These are phyloP conservation scores for Suhomyces atakaporum DNA, from an alignment of 1,139 yeast species.

Conservation along the genomic window DNA sequence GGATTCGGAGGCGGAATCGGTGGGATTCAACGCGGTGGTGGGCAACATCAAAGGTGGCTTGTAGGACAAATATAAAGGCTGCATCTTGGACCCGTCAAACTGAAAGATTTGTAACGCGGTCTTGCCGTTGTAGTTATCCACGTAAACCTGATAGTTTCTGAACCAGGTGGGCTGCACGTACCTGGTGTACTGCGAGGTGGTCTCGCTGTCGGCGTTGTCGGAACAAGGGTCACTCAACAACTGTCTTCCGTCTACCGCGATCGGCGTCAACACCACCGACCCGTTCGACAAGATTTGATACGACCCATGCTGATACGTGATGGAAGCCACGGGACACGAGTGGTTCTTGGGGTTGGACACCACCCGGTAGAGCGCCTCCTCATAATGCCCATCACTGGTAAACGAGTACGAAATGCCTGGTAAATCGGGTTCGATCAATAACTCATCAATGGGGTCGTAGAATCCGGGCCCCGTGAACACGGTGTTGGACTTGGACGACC, in stretches of 20 bases:
- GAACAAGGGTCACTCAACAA: constrained; percentile 83
- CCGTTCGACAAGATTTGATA: constrained; percentile 68
- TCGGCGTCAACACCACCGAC: constrained; percentile 67
- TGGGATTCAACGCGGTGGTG: constrained; percentile 86
- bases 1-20: constrained; percentile 48
- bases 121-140: constrained; percentile 83
- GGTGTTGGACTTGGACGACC: constrained; percentile 91
- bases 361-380: constrained; percentile 84
- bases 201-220: constrained; percentile 36
- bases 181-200: constrained; percentile 61
- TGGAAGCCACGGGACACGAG: constrained; percentile 76
- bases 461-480: constrained; percentile 98
- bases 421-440: constrained; percentile 88
- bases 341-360: constrained; percentile 72
- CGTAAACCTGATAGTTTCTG: constrained; percentile 55
- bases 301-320: constrained; percentile 87
- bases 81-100: constrained; percentile 80
- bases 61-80: constrained; percentile 89
- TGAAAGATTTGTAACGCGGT: constrained; percentile 72
- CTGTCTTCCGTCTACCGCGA: constrained; percentile 91
- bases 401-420: constrained; percentile 94
- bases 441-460: constrained; percentile 93
- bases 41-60: constrained; percentile 96
- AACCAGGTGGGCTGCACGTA: constrained; percentile 69
- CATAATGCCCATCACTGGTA: constrained; percentile 87